These are phyloP conservation scores for Colletotrichum salicis DNA, from an alignment of 2,329 filamentous ascomycete genomes.

Conservation along the genomic window DNA sequence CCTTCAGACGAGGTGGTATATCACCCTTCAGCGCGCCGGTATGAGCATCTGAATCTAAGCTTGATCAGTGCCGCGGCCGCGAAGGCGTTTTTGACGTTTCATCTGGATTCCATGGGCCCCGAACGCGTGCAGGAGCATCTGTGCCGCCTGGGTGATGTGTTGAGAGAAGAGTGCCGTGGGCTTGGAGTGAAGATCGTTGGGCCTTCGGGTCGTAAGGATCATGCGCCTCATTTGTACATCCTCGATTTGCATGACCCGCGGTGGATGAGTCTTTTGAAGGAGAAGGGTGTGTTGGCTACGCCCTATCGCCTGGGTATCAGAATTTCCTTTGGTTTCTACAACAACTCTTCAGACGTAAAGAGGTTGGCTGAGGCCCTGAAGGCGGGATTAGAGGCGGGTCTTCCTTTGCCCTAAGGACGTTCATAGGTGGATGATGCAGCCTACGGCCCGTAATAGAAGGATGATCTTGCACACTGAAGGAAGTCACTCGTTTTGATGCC, in stretches of 20 bases:
- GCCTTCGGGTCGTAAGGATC: constrained; percentile 30
- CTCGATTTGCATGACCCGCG: constrained; percentile 37
- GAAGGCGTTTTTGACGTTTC: constrained; percentile 41
- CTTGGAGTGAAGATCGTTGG: constrained; percentile 40
- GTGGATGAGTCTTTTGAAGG: constrained; percentile 39
- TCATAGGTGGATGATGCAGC: no score
- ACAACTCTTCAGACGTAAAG: constrained; percentile 38
- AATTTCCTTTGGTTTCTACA: constrained; percentile 44
- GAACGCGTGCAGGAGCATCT: constrained; percentile 41
- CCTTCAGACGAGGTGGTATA: constrained; percentile 34
- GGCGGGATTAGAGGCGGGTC: neutral
- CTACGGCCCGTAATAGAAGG: no score
- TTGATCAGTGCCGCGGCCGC: constrained; percentile 39
- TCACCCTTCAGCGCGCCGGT: constrained; percentile 41
- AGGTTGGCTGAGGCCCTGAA: constrained; percentile 26
- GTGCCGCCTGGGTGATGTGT: constrained; percentile 38
- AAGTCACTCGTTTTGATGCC: no score
- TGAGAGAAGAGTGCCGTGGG: constrained; percentile 36
- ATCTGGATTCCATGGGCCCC: constrained; percentile 40
- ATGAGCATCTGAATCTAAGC: constrained; percentile 45
- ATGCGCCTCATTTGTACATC: constrained; percentile 45
- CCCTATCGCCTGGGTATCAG: constrained; percentile 41
- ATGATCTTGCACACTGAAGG: no score
- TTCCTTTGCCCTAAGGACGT: neutral
- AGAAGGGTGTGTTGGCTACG: constrained; percentile 34